Base-by-base conservation (phyloP, 2,329 filamentous ascomycete genomes). In the Helotiales sp. region DNA sequence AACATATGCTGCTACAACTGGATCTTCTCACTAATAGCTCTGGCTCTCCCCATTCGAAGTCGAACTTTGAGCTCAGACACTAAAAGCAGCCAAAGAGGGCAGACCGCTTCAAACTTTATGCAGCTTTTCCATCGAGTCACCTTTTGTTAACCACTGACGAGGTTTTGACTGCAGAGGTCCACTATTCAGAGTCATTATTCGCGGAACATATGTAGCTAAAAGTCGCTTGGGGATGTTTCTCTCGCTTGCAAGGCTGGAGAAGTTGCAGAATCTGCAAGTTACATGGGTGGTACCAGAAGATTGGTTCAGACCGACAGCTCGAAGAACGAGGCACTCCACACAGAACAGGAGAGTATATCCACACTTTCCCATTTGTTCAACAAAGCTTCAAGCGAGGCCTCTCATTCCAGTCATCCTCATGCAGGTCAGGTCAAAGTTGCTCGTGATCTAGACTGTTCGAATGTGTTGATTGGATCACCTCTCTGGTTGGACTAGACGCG, bases 371-470 rank as follows among this genome's bases (percentile, higher is more conserved):
- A 60, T 45, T 60, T 47, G 57, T 26, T 45, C 6, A 6, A 37
- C 17, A 11, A 47, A 3, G 37, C 11, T 60, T 43, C 24, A 47
- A 45, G 37, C 24, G 57, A 45, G 15, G 52, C 52, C 52, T 30
- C 52, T 34, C 52, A 24, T 7, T 34, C 28, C 30, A 60, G 57
- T 45, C 34, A 45, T 45, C 37, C 37, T 60, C 22, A 26, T 28
- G 57, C 57, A 45, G 34, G 40, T 28, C 34, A 60, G 47, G 61
- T 49, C 32, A 40, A 30, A 57, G 61, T 37, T 30, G 26, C 50
- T 63, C 61, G 50, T 57, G 61, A 52, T 63, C 32, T 22, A 47
- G 50, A 63, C 49, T 55, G n/a, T 11, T 63, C 61, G 17, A 55
- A 34, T 32, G 50, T 15, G n/a, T 15, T 63, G 61, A 63, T 63